phyloP scores from a whole-genome alignment of 2,329 filamentous ascomycete genomes.

The Penicillium sp. region DNA sequence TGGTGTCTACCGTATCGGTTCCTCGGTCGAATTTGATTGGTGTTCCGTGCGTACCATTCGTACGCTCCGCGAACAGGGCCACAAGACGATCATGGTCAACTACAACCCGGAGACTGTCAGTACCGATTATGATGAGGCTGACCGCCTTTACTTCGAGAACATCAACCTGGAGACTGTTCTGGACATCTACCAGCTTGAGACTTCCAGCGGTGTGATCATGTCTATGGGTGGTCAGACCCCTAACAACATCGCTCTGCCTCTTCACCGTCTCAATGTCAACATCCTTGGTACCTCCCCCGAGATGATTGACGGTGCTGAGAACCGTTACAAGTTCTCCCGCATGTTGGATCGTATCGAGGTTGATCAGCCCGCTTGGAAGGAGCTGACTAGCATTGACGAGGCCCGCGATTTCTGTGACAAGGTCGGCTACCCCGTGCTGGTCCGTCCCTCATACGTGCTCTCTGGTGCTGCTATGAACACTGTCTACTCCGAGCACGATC shows the following conservation, averaged over 20 bases:
- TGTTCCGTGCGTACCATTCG: conserved; percentile 91
- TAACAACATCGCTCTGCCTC: conserved; percentile 89
- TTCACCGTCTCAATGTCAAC: conserved; percentile 82
- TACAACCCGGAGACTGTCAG: conserved; percentile 83
- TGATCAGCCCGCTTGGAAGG: conserved; percentile 96
- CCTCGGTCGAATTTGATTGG: conserved; percentile 98
- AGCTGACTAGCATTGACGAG: conserved; percentile 87
- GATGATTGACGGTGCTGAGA: conserved; percentile 97
- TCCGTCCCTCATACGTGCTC: conserved; percentile 90
- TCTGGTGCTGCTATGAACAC: conserved; percentile 99
- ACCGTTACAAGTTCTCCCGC: conserved; percentile 95
- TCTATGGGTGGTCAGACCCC: conserved; percentile 96
- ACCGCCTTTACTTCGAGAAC: conserved; percentile 91
- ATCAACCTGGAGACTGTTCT: conserved; percentile 83
- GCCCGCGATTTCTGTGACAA: conserved; percentile 77
- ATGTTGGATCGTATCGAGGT: conserved; percentile 93
- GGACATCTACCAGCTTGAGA: conserved; percentile 86
- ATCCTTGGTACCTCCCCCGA: conserved; percentile 92
- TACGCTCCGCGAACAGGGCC: conserved; percentile 70
- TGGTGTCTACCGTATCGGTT: conserved; percentile 93
- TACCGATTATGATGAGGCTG: conserved; percentile 91
- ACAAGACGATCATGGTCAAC: conserved; percentile 96
- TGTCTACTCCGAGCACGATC: conserved; percentile 88
- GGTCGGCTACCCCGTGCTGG: conserved; percentile 86
- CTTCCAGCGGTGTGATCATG: conserved; percentile 72